Evolutionary conservation across 805 yeast genomes (phyloP), one percentile per base, ranked within the genome.

Genomic region (Cyberlindnera mississippiensis): DNA sequence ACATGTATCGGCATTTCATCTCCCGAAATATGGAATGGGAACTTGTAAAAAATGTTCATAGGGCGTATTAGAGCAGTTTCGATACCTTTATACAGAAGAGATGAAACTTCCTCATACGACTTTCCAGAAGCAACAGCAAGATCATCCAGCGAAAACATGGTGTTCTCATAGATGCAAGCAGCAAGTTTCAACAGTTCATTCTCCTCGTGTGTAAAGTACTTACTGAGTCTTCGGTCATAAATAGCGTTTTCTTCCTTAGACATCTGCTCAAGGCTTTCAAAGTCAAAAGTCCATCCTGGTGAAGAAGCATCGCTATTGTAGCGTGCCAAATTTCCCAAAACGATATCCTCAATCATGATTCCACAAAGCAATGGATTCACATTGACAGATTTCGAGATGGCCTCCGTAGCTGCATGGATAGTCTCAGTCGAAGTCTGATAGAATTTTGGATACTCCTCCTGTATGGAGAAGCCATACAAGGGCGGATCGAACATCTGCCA

Each of bases 31-130:
- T 68, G 69, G 42, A 72, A 69, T 8, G 80, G 79, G 17, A 72
- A 56, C 48, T 75, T 75, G 51, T 72, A 72, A 45, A 66, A 67
- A 2, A 69, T 56, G 19, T 69, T 65, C 12, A 64, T 53, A 1
- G 78, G 75, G 2, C 50, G 46, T 6, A 75, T 51, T 3, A 73
- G 31, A 13, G 58, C 53, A 11, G 56, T 36, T 20, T 65, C 62
- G 11, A 66, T 49, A 14, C 69, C 66, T 29, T 61, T 52, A 19
- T 60, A 62, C 5, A 73, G 39, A 12, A 67, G 54, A 17, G 51
- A 49, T 22, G 61, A 57, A 3, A 67, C 61, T n/a, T 61, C 62
- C 6, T 52, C 40, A 12, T 71, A 43, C 1, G 73, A 50, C 28
- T 51, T 45, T 2, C 63, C 62, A 6, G 72, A 55, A 2, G 68